Percentiles rank a stretch among this genome's conserved stretches.
Evolutionary conservation across 148 eudicot genomes (phyloP).

Genomic region (Agrostemma githago): DNA sequence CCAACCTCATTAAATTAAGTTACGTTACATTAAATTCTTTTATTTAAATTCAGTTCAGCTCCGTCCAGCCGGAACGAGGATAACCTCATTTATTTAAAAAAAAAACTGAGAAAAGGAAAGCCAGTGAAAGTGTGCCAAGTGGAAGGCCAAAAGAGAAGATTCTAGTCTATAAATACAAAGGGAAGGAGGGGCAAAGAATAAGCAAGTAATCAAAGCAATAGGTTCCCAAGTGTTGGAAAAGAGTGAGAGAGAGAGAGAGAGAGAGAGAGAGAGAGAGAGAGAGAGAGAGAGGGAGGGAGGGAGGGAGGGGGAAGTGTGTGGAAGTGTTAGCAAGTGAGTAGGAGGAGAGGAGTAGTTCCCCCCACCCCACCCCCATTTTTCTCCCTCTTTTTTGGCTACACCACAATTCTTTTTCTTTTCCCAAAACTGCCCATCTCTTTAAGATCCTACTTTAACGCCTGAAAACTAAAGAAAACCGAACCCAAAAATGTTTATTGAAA

Average conservation of each 20-base stretch:
- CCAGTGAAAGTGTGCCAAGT: slow-evolving; percentile 15
- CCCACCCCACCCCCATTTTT: too few species aligned
- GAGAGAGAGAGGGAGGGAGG: too few species aligned
- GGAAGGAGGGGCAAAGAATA: background rate
- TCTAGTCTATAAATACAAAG: slow-evolving; percentile 20
- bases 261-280: background rate
- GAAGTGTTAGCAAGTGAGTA: slow-evolving; percentile 2
- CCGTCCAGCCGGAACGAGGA: too few species aligned
- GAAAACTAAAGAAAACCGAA: background rate
- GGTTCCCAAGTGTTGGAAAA: background rate
- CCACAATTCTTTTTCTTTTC: background rate
- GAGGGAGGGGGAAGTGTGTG: too few species aligned
- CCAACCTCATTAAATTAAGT: too few species aligned
- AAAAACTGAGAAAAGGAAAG: background rate
- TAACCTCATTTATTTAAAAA: too few species aligned
- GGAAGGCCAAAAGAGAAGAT: slow-evolving; percentile 4
- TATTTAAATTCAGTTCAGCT: too few species aligned
- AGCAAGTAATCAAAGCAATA: background rate
- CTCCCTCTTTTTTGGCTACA: background rate
- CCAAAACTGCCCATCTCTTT: too few species aligned
- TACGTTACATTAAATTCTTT: too few species aligned
- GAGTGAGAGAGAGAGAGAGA: background rate
- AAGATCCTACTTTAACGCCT: slow-evolving; percentile 17
- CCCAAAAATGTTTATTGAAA: slow-evolving; percentile 73
- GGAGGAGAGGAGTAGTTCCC: background rate